Evolutionary conservation across 371 early-diverging fungal genomes (phyloP).

Genomic region (Capniomyces stellatus): DNA sequence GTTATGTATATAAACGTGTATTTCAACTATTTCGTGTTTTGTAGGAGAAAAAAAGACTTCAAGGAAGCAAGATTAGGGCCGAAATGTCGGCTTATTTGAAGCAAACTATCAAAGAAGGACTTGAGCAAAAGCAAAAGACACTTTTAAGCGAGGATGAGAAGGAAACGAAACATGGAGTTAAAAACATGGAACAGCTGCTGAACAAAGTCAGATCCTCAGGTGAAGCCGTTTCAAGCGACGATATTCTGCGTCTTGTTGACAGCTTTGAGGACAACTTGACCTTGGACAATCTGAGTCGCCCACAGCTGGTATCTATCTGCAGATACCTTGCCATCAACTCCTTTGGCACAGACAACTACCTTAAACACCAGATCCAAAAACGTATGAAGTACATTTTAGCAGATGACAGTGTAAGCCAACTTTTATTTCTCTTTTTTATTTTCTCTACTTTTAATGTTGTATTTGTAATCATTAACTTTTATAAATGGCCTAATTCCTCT

Average conservation of each 20-base stretch:
- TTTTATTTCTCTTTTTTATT: conserved; percentile 11
- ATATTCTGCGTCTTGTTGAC: conserved; percentile 63
- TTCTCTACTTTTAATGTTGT: conserved; percentile 4
- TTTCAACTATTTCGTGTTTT: no score
- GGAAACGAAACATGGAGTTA: not conserved
- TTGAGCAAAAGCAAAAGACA: conserved; percentile 7
- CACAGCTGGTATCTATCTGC: conserved; percentile 85
- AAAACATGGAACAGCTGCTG: conserved; percentile 14
- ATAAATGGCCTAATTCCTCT: not conserved
- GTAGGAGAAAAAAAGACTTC: conserved; percentile 83
- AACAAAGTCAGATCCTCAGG: conserved; percentile 67
- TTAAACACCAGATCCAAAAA: conserved; percentile 74
- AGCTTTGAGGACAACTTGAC: conserved; percentile 84
- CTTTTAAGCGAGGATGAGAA: not conserved
- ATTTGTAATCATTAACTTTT: not conserved
- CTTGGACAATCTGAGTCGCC: conserved; percentile 78
- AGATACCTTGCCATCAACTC: conserved; percentile 84
- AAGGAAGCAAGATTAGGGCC: conserved; percentile 70
- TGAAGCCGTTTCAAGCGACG: conserved; percentile 61
- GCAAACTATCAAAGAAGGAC: conserved; percentile 82
- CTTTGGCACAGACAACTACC: conserved; percentile 87
- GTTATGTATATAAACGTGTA: no score
- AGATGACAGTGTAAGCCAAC: conserved; percentile 44
- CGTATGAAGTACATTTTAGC: conserved; percentile 65
- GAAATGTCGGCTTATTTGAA: conserved; percentile 88